Percentiles rank a stretch among this genome's conserved stretches.
Conservation (phyloP, 106 monocot species). For the Narthecium ossifragum region DNA sequence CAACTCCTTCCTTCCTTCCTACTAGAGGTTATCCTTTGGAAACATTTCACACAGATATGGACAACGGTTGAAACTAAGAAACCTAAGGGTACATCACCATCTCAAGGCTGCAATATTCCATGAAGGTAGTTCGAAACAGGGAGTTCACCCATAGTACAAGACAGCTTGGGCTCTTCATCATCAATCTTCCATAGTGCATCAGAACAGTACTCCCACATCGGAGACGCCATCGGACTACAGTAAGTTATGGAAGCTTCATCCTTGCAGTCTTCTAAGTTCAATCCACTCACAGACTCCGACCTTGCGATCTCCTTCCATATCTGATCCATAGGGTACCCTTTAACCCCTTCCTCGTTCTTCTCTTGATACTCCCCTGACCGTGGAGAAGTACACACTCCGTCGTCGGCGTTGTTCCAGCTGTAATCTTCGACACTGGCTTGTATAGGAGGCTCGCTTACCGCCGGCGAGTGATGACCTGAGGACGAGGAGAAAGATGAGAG, state of each 20-base stretch:
- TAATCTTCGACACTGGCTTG: not conserved
- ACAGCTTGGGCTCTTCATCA: conserved; percentile 26
- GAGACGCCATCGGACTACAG: conserved; percentile 5
- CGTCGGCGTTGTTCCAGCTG: not conserved
- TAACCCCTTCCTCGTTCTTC: conserved; percentile 10
- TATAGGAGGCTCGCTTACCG: not conserved
- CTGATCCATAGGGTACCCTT: conserved; percentile 55
- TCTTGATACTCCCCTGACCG: not conserved
- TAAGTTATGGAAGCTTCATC: not conserved
- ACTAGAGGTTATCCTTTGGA: not conserved
- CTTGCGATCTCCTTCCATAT: conserved; percentile 55
- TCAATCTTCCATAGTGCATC: conserved; percentile 39
- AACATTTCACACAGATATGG: not conserved
- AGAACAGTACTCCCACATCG: conserved; percentile 27
- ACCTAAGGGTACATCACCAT: not conserved
- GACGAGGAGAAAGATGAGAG: not conserved
- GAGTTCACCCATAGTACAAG: not conserved
- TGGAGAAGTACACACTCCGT: not conserved
- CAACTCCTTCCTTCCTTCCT: not conserved
- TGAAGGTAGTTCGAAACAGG: not conserved
- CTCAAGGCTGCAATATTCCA: not conserved
- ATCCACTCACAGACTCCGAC: not conserved
- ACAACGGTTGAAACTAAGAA: not conserved
- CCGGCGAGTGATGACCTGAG: not conserved
- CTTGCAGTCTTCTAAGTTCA: conserved; percentile 12